Percentiles rank a stretch among this genome's conserved stretches.
These are phyloP conservation scores for Populus pruinosa DNA, from an alignment of 345 rosid species.

Conservation along the genomic window DNA sequence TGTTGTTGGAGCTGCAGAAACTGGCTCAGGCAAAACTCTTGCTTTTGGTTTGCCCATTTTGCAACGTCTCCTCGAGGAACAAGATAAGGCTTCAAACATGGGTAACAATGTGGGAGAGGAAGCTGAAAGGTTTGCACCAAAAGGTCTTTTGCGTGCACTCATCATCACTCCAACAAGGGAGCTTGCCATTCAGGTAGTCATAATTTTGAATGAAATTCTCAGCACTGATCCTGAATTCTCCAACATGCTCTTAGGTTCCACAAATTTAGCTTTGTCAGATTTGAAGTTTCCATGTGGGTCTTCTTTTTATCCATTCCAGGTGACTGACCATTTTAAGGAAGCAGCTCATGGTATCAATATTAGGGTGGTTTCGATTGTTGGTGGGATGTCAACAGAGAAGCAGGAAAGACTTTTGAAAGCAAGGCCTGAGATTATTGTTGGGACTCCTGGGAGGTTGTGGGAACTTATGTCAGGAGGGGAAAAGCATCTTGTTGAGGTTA, in stretches of 20 bases:
- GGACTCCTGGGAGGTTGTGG: conserved; percentile 97
- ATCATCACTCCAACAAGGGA: conserved; percentile 95
- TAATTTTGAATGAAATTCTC: background rate
- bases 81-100: conserved; percentile 56
- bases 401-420: conserved; percentile 81
- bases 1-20: conserved; percentile 95
- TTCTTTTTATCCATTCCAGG: conserved; percentile 38
- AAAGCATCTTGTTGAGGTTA: conserved; percentile 84
- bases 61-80: conserved; percentile 88
- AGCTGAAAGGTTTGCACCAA: conserved; percentile 62
- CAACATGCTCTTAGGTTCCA: background rate
- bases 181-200: conserved; percentile 79
- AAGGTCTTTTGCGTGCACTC: conserved; percentile 76
- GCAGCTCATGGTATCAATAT: conserved; percentile 56
- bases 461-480: conserved; percentile 95
- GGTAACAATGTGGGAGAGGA: conserved; percentile 50
- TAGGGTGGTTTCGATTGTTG: conserved; percentile 83
- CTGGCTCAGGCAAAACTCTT: conserved; percentile 98
- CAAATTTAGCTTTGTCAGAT: background rate
- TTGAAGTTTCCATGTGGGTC: background rate
- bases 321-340: conserved; percentile 77
- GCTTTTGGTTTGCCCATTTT: conserved; percentile 95
- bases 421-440: conserved; percentile 89
- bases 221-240: background rate
- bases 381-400: conserved; percentile 89